phyloP scores from a whole-genome alignment of 495 filamentous ascomycete genomes.

The Penicillium subrubescens region DNA sequence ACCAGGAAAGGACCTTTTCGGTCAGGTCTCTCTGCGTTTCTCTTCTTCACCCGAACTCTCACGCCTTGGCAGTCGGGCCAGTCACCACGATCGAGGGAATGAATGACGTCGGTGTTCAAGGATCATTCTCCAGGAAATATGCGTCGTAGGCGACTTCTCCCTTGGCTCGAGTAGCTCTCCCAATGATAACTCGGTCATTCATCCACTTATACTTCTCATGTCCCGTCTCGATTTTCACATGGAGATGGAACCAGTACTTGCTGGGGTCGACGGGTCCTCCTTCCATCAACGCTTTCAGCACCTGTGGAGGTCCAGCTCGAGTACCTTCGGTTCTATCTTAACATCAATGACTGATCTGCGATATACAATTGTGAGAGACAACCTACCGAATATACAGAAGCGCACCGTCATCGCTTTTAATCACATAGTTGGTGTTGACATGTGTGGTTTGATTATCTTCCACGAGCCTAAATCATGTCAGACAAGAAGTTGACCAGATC shows the following conservation, averaged over 20 bases:
- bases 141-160: slow-evolving; percentile 36
- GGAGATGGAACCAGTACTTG: slow-evolving; percentile 37
- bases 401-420: slow-evolving; percentile 34
- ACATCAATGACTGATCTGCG: neutral
- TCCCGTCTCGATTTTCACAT: slow-evolving; percentile 34
- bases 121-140: slow-evolving; percentile 33
- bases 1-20: too few relatives aligned
- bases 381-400: slow-evolving; percentile 32
- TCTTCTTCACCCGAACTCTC: neutral
- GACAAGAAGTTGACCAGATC: neutral
- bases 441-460: slow-evolving; percentile 33
- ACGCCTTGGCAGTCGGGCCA: neutral
- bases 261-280: slow-evolving; percentile 30
- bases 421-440: slow-evolving; percentile 36
- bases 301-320: slow-evolving; percentile 31
- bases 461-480: slow-evolving; percentile 24
- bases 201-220: slow-evolving; percentile 39
- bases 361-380: neutral
- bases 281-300: slow-evolving; percentile 34
- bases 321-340: slow-evolving; percentile 29
- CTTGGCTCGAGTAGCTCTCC: slow-evolving; percentile 29
- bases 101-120: neutral
- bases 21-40: too few relatives aligned
- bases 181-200: slow-evolving; percentile 38
- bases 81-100: neutral